Evolutionary conservation across 371 early-diverging fungal species (phyloP).

Genomic region (Encephalitozoon cuniculi): DNA sequence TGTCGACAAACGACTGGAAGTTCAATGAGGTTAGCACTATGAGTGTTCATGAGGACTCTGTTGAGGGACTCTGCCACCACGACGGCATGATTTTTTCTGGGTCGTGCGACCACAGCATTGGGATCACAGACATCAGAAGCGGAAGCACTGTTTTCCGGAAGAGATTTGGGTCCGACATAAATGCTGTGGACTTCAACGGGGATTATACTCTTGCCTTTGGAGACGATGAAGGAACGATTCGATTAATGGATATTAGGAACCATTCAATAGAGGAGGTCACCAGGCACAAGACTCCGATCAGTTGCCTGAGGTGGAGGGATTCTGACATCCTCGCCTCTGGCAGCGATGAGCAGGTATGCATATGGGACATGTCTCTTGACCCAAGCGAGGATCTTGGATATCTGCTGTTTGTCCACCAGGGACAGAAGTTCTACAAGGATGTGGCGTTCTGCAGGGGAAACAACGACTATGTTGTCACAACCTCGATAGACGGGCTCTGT

Average conservation of each 20-base stretch:
- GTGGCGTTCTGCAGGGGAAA: slow-evolving; percentile 36
- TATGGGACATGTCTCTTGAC: slow-evolving; percentile 57
- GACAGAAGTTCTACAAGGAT: slow-evolving; percentile 59
- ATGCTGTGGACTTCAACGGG: slow-evolving; percentile 54
- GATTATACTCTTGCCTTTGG: slow-evolving; percentile 52
- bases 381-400: slow-evolving; percentile 54
- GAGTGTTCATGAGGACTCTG: slow-evolving; percentile 24
- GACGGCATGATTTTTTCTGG: slow-evolving; percentile 32
- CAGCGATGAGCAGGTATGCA: slow-evolving; percentile 54
- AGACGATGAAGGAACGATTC: slow-evolving; percentile 53
- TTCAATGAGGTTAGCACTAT: background rate
- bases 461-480: slow-evolving; percentile 28
- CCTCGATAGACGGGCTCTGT: slow-evolving; percentile 45
- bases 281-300: slow-evolving; percentile 57
- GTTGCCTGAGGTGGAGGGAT: slow-evolving; percentile 43
- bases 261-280: slow-evolving; percentile 30
- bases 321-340: slow-evolving; percentile 47
- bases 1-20: background rate
- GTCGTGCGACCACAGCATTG: slow-evolving; percentile 30
- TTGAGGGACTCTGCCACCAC: slow-evolving; percentile 31
- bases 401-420: slow-evolving; percentile 60
- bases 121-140: slow-evolving; percentile 41
- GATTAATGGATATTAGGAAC: slow-evolving; percentile 49
- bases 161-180: slow-evolving; percentile 41
- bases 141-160: background rate